These are phyloP conservation scores for Grigorovia yakushimaensis DNA, from an alignment of 805 yeast species.

Conservation along the genomic window DNA sequence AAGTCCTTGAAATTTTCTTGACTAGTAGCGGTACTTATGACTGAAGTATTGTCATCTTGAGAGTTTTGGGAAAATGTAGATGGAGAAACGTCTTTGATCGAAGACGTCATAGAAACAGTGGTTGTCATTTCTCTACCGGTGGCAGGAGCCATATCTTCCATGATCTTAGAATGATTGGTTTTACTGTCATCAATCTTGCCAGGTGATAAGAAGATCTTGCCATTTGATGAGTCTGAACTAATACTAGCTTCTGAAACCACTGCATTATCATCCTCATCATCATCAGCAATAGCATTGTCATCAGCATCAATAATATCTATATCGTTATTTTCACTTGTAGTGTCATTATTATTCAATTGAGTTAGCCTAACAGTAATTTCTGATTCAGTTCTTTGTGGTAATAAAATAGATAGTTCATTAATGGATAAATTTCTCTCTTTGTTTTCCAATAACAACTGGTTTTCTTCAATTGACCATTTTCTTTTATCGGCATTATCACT, in stretches of 20 bases:
- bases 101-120: background rate
- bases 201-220: constrained; percentile 6
- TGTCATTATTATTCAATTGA: constrained; percentile 21
- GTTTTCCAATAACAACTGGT: constrained; percentile 47
- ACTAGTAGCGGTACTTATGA: constrained; percentile 2
- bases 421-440: constrained; percentile 52
- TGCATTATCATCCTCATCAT: background rate
- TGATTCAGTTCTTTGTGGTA: constrained; percentile 64
- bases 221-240: background rate
- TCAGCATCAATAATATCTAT: background rate
- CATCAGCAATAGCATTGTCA: background rate
- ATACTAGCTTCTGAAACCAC: background rate
- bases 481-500: no score
- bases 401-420: constrained; percentile 61
- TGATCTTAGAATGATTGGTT: constrained; percentile 9
- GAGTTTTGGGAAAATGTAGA: constrained; percentile 7
- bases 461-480: constrained; percentile 55
- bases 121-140: background rate
- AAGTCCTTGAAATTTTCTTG: background rate
- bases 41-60: constrained; percentile 2
- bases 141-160: background rate
- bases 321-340: background rate
- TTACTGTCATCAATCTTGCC: constrained; percentile 4
- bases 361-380: constrained; percentile 61
- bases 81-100: constrained; percentile 16